Conservation (phyloP, 179 eudicot genomes). For the Dionaea muscipula region DNA sequence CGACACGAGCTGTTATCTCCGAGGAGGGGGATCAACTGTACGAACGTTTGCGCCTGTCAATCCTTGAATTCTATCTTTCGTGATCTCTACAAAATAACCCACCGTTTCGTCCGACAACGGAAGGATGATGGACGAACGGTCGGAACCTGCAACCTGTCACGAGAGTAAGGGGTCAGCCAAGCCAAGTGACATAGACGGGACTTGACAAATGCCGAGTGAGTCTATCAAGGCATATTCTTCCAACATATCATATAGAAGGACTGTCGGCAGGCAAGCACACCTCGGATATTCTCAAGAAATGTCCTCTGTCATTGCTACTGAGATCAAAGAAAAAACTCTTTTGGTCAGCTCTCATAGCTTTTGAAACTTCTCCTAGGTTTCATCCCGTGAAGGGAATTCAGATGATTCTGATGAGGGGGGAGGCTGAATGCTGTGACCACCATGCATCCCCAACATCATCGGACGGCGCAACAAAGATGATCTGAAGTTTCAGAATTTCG, state of each 20-base stretch:
- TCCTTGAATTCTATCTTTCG: constrained; percentile 75
- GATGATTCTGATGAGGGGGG: constrained; percentile 44
- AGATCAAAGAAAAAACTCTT: constrained; percentile 98
- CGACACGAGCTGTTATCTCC: too few relatives aligned
- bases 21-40: constrained; percentile 67
- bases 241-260: too few relatives aligned
- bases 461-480: constrained; percentile 75
- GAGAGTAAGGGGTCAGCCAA: too few relatives aligned
- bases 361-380: constrained; percentile 56
- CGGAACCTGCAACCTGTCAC: constrained; percentile 80
- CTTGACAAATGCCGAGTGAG: too few relatives aligned
- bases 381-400: constrained; percentile 59
- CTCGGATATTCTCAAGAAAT: constrained; percentile 85
- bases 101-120: constrained; percentile 92
- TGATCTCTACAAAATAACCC: constrained; percentile 85
- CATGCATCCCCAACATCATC: constrained; percentile 98
- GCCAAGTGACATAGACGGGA: too few relatives aligned
- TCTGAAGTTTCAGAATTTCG: constrained; percentile 65
- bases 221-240: too few relatives aligned
- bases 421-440: constrained; percentile 62
- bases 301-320: constrained; percentile 88
- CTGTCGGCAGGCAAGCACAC: constrained; percentile 14
- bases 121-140: constrained; percentile 87
- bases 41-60: constrained; percentile 76
- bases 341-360: constrained; percentile 89